A percentile compares a stretch with the other conserved stretches of the same genome.
phyloP scores from a whole-genome alignment of 352 stramenopile genomes.

The Phytophthora colocasiae region DNA sequence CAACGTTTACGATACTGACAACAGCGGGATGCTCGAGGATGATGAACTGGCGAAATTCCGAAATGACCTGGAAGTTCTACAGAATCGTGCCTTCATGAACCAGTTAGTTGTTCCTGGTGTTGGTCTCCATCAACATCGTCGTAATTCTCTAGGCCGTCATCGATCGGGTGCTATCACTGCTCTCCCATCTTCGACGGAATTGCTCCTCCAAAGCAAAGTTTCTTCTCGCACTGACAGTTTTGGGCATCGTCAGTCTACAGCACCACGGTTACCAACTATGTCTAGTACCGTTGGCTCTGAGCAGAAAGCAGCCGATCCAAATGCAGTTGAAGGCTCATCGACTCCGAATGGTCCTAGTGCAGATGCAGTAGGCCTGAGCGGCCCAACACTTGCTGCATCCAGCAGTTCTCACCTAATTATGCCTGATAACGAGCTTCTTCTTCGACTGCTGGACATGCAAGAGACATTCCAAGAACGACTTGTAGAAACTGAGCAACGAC shows the following conservation, averaged over 20 bases:
- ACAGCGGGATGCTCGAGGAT: constrained; percentile 80
- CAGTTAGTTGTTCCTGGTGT: constrained; percentile 39
- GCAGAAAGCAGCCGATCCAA: background rate
- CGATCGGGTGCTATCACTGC: constrained; percentile 16
- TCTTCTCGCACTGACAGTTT: constrained; percentile 18
- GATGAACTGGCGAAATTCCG: constrained; percentile 76
- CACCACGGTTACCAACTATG: background rate
- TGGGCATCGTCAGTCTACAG: constrained; percentile 5
- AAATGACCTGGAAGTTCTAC: constrained; percentile 73
- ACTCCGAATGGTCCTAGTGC: constrained; percentile 15
- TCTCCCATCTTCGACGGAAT: constrained; percentile 18
- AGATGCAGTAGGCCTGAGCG: constrained; percentile 7
- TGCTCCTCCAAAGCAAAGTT: constrained; percentile 32
- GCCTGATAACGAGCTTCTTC: constrained; percentile 53
- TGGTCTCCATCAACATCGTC: constrained; percentile 19
- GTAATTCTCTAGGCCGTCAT: constrained; percentile 10
- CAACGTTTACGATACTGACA: constrained; percentile 81
- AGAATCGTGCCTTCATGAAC: constrained; percentile 67
- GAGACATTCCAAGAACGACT: constrained; percentile 63
- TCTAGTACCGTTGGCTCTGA: background rate
- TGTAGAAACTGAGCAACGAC: constrained; percentile 64
- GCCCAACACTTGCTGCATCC: constrained; percentile 4
- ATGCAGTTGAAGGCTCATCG: background rate
- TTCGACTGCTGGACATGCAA: constrained; percentile 66
- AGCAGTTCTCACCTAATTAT: constrained; percentile 24